phyloP scores from a whole-genome alignment of 495 filamentous ascomycete species.

The Penicillium ucsense region DNA sequence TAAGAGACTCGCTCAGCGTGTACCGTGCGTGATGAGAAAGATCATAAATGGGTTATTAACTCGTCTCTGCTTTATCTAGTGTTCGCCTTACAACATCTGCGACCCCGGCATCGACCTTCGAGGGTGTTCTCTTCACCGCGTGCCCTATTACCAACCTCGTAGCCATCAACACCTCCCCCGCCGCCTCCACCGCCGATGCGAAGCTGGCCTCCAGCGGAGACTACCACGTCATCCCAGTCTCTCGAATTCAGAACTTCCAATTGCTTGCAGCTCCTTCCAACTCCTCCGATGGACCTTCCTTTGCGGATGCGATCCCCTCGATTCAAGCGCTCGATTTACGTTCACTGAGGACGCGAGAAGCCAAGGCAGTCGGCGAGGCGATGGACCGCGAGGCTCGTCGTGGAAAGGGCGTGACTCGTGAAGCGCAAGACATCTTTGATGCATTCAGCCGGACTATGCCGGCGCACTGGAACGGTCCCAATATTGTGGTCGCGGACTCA shows the following conservation, averaged over 20 bases:
- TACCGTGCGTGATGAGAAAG: no score
- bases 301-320: slow-evolving; percentile 29
- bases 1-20: slow-evolving; percentile 15
- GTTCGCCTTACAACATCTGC: slow-evolving; percentile 51
- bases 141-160: slow-evolving; percentile 57
- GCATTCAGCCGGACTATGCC: slow-evolving; percentile 53
- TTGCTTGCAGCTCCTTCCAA: slow-evolving; percentile 50
- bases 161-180: slow-evolving; percentile 44
- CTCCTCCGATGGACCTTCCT: slow-evolving; percentile 28
- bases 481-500: slow-evolving; percentile 56
- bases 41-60: not conserved
- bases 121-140: slow-evolving; percentile 59
- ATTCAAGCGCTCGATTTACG: slow-evolving; percentile 42
- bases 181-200: slow-evolving; percentile 22
- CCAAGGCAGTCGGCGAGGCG: slow-evolving; percentile 41
- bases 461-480: slow-evolving; percentile 50
- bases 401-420: slow-evolving; percentile 53
- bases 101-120: slow-evolving; percentile 38
- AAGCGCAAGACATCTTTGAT: slow-evolving; percentile 64
- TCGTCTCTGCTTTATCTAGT: slow-evolving; percentile 22
- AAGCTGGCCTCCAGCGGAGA: slow-evolving; percentile 41
- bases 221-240: slow-evolving; percentile 56
- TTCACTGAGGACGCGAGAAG: slow-evolving; percentile 44
- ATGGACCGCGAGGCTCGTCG: slow-evolving; percentile 44
- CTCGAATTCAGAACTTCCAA: slow-evolving; percentile 51